Conservation (phyloP, 805 yeast species). For the Suhomyces tanzawaensis region DNA sequence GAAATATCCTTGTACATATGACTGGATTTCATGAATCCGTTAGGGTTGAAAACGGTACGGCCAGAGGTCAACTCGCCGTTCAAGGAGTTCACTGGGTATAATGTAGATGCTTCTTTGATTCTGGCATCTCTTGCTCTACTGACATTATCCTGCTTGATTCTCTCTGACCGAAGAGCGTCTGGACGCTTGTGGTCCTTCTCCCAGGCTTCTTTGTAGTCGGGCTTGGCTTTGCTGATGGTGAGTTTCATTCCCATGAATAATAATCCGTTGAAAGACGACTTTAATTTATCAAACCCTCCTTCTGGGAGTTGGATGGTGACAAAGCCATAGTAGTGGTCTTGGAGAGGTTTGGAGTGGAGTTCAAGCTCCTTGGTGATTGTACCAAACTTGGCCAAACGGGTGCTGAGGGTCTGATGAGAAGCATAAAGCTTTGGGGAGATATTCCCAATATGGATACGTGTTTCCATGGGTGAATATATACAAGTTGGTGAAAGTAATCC, state of each 20-base stretch:
- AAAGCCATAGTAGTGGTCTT: conserved; percentile 62
- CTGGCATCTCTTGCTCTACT: conserved; percentile 35
- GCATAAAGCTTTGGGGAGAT: conserved; percentile 54
- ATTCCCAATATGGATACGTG: conserved; percentile 61
- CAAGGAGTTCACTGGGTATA: conserved; percentile 20
- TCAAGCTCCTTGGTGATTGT: conserved; percentile 45
- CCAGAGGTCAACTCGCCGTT: conserved; percentile 16
- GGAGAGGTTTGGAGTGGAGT: conserved; percentile 52
- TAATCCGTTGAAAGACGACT: conserved; percentile 62
- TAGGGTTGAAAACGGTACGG: conserved; percentile 7
- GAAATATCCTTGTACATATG: conserved; percentile 32
- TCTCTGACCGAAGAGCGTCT: conserved; percentile 26
- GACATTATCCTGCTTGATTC: conserved; percentile 30
- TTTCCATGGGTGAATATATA: too few relatives aligned
- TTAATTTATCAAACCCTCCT: conserved; percentile 47
- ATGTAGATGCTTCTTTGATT: conserved; percentile 41
- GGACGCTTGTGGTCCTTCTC: conserved; percentile 43
- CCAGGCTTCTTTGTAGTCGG: conserved; percentile 49
- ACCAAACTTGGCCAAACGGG: conserved; percentile 67
- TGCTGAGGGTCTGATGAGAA: conserved; percentile 44
- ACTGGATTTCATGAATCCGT: conserved; percentile 33
- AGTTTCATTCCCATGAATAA: conserved; percentile 73
- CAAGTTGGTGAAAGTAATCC: too few relatives aligned
- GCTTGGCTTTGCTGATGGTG: conserved; percentile 60
- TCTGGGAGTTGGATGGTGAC: conserved; percentile 55